A percentile compares a stretch with the other conserved stretches of the same genome.
Conservation (phyloP, 352 stramenopile species). For the Pythium aphanidermatum region DNA sequence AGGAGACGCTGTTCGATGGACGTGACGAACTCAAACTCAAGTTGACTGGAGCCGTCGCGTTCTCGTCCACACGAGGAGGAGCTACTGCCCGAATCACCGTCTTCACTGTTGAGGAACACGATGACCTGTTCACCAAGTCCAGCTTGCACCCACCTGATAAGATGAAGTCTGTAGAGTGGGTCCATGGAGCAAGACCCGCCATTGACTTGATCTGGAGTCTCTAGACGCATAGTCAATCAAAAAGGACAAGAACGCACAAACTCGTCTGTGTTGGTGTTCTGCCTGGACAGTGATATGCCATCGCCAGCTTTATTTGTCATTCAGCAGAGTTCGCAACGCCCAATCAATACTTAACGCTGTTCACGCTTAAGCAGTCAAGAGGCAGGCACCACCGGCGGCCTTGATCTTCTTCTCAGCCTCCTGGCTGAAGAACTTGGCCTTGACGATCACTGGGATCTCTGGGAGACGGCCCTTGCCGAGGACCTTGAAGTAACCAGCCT, state of each 20-base stretch:
- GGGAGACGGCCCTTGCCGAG: slow-evolving; percentile 98
- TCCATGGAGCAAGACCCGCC: background rate
- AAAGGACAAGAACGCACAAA: background rate
- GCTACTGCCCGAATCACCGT: slow-evolving; percentile 30
- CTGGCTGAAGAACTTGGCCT: slow-evolving; percentile 99
- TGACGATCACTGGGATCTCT: slow-evolving; percentile 97
- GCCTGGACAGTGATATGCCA: slow-evolving; percentile 18
- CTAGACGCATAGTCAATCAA: too few species aligned
- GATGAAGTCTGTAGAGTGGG: too few species aligned
- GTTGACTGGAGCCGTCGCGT: slow-evolving; percentile 32
- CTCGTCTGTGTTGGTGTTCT: slow-evolving; percentile 9
- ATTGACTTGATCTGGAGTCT: too few species aligned
- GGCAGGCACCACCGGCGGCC: slow-evolving; percentile 96
- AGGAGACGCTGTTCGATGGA: slow-evolving; percentile 26
- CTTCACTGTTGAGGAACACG: background rate
- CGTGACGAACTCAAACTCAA: background rate
- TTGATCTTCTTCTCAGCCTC: slow-evolving; percentile 99
- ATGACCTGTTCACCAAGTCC: slow-evolving; percentile 11
- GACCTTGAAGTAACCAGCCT: slow-evolving; percentile 99
- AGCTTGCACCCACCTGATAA: slow-evolving; percentile 20
- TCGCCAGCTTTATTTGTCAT: slow-evolving; percentile 61
- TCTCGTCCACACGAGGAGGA: slow-evolving; percentile 35
- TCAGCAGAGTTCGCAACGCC: slow-evolving; percentile 62
- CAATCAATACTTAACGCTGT: slow-evolving; percentile 36
- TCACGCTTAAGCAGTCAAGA: slow-evolving; percentile 95